Evolutionary conservation across 2,329 filamentous ascomycete genomes (phyloP).

Genomic region (Xylariales sp.): DNA sequence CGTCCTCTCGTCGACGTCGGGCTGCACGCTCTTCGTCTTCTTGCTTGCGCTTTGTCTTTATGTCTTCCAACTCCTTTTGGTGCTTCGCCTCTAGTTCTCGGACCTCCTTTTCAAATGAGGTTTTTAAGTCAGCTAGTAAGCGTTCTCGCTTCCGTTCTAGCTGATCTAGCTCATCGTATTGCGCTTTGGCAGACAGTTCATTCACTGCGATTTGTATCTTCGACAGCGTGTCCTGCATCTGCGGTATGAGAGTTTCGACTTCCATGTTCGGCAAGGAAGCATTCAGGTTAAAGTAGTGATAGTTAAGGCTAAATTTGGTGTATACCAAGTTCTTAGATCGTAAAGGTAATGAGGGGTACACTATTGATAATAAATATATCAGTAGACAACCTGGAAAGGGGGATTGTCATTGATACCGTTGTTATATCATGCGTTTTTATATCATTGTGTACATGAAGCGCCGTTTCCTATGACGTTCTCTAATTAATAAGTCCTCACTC

Average conservation of each 20-base stretch:
- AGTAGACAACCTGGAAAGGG: not conserved
- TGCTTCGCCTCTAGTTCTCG: constrained; percentile 48
- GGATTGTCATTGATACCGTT: not conserved
- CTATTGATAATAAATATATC: not conserved
- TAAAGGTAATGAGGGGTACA: not conserved
- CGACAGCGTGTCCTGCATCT: constrained; percentile 58
- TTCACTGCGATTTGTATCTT: constrained; percentile 54
- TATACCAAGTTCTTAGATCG: not conserved
- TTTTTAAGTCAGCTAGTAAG: constrained; percentile 49
- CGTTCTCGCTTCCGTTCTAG: constrained; percentile 55
- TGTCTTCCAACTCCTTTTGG: constrained; percentile 47
- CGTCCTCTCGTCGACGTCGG: constrained; percentile 53
- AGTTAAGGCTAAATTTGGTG: not conserved
- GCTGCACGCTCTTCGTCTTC: constrained; percentile 57
- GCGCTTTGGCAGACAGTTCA: constrained; percentile 49
- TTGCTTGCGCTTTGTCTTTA: constrained; percentile 52
- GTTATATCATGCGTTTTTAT: not conserved
- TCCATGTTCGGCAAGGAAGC: constrained; percentile 43
- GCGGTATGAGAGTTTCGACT: constrained; percentile 54
- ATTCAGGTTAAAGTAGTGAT: not conserved
- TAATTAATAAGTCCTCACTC: not conserved
- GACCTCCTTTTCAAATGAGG: constrained; percentile 50
- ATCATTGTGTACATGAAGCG: not conserved
- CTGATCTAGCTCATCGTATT: constrained; percentile 53
- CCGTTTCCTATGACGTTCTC: constrained; percentile 19